Evolutionary conservation across 2,329 filamentous ascomycete genomes (phyloP), one percentile per base, ranked within the genome.

Genomic region (Aureobasidium sp.): DNA sequence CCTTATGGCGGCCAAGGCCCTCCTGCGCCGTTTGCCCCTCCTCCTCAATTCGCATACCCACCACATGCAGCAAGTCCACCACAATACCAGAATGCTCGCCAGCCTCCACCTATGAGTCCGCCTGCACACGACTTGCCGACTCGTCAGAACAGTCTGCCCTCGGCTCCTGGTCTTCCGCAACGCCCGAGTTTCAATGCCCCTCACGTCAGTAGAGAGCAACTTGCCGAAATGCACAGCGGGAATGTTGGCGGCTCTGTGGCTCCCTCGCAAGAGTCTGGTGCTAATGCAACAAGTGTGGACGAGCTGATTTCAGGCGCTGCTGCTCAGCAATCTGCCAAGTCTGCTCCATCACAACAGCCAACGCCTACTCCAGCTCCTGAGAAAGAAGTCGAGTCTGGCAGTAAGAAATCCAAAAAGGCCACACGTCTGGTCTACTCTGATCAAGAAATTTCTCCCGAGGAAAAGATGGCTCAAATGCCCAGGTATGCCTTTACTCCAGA

Each of bases 391-490:
- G 50, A 54, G 38, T 35, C 37, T 34, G 55, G 39, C 32, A 39
- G 37, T 17, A 58, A 58, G 44, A 63, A 58, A 49, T 30, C 85
- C 76, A 85, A 85, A 68, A 77, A 81, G 56, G 80, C 83, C 65
- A 83, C 64, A 63, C 67, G 73, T 61, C 84, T 95, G 79, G 76
- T 95, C 25, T 95, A 93, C 72, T 83, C 83, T 57, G 88, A 94
- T 65, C 82, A 85, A 48, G 84, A 86, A 55, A 74, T 83, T 63
- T 93, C 87, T 63, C 87, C 89, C 1, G 90, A 96, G 73, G 90
- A 95, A 77, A 88, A 84, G 71, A 90, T 95, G 87, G 85, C 88
- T 24, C 72, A 74, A 65, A 73, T 93, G 72, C 76, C 86, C 57
- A 84, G 82, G 69, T 95, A 94, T 73, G 82, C 84, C 62, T 86